Conservation (phyloP, 2,329 filamentous ascomycete genomes). For the Cercospora sp. region DNA sequence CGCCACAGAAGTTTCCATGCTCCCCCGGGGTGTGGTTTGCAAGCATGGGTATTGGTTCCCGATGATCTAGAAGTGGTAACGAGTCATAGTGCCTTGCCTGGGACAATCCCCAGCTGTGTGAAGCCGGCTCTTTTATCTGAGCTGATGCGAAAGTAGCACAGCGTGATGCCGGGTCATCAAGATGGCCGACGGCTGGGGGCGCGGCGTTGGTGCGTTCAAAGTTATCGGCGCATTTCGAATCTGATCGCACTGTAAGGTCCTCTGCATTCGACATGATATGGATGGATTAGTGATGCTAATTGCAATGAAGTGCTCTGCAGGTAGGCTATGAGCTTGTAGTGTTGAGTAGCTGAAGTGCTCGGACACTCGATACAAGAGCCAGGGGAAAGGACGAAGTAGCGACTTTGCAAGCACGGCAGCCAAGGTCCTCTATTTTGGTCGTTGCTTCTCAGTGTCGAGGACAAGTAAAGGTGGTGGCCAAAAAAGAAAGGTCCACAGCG, state of each 20-base stretch:
- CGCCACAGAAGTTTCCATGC: neutral
- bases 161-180: neutral
- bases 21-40: neutral
- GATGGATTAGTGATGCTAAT: neutral
- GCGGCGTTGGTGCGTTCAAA: neutral
- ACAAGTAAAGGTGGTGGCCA: neutral
- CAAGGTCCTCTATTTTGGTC: neutral
- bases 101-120: neutral
- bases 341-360: neutral
- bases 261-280: neutral
- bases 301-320: neutral
- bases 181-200: neutral
- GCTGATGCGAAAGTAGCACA: neutral
- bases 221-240: neutral
- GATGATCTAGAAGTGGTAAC: neutral
- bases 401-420: neutral
- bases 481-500: neutral
- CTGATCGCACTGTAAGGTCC: neutral
- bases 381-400: neutral
- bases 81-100: neutral
- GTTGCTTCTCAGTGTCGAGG: neutral
- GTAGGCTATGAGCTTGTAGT: neutral
- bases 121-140: neutral
- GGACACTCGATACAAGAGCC: neutral
- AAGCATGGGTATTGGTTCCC: neutral